A percentile compares a stretch with the other conserved stretches of the same genome.
These are phyloP conservation scores for Pinus albicaulis DNA, from an alignment of 75 land plant genomes.

Conservation along the genomic window DNA sequence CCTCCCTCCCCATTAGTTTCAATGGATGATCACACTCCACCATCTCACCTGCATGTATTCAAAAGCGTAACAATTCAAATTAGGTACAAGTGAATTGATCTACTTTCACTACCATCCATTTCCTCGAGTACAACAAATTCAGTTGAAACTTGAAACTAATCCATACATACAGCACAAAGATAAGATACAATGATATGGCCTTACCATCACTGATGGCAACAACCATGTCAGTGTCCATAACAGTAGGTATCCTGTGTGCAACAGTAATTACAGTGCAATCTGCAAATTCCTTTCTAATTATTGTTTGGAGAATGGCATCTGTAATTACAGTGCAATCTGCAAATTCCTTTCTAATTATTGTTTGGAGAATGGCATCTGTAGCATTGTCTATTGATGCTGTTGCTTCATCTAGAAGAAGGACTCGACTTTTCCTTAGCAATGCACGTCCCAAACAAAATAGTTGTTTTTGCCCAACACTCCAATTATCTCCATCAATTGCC, in stretches of 20 bases:
- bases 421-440: conserved; percentile 19
- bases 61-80: too few relatives aligned
- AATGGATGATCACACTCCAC: conserved; percentile 71
- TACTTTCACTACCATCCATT: too few relatives aligned
- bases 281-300: too few relatives aligned
- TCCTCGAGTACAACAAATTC: too few relatives aligned
- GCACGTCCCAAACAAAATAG: conserved; percentile 29
- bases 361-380: conserved; percentile 26
- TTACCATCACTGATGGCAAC: conserved; percentile 38
- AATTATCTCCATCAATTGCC: conserved; percentile 28
- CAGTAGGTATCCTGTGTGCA: too few relatives aligned
- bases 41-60: conserved; percentile 12
- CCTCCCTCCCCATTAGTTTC: conserved; percentile 21
- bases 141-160: not conserved
- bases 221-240: too few relatives aligned
- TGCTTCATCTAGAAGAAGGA: conserved; percentile 35
- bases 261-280: too few relatives aligned
- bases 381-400: conserved; percentile 27
- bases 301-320: too few relatives aligned
- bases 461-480: conserved; percentile 30
- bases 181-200: not conserved
- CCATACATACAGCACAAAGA: not conserved
- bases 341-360: conserved; percentile 21
- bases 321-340: conserved; percentile 37
- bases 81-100: too few relatives aligned